Evolutionary conservation across 352 stramenopile species (phyloP).

Genomic region (Phytophthora crassamura): DNA sequence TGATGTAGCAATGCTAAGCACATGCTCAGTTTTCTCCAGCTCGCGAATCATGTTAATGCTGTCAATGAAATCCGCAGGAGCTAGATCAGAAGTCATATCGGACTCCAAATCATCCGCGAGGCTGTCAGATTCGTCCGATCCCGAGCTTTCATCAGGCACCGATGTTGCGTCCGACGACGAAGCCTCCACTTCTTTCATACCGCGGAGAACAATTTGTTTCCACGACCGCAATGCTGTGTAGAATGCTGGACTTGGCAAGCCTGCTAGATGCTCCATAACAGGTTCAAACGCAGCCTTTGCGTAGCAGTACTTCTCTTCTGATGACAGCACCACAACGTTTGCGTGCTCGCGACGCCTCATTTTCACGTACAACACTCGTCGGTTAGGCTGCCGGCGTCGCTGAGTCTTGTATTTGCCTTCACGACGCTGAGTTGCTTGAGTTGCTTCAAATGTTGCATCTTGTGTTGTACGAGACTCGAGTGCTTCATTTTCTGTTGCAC

Average conservation of each 20-base stretch:
- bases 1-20: not conserved
- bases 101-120: too few relatives aligned
- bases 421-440: not conserved
- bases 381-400: not conserved
- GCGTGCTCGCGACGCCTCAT: slow-evolving; percentile 4
- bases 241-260: slow-evolving; percentile 1
- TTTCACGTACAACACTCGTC: slow-evolving; percentile 5
- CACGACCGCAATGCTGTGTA: not conserved
- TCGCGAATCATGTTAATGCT: slow-evolving; percentile 3
- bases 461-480: slow-evolving; percentile 1
- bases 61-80: slow-evolving; percentile 9
- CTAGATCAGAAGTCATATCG: too few relatives aligned
- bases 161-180: not conserved
- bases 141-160: not conserved
- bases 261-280: not conserved
- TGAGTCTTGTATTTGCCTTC: not conserved
- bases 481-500: slow-evolving; percentile 1
- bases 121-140: not conserved
- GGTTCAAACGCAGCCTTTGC: slow-evolving; percentile 7
- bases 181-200: not conserved
- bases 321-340: slow-evolving; percentile 9
- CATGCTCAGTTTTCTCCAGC: slow-evolving; percentile 6
- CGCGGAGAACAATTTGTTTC: not conserved
- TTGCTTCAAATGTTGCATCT: not conserved
- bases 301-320: slow-evolving; percentile 18